These are phyloP conservation scores for Penicillium sp. DNA, from an alignment of 2,329 filamentous ascomycete genomes.

Conservation along the genomic window DNA sequence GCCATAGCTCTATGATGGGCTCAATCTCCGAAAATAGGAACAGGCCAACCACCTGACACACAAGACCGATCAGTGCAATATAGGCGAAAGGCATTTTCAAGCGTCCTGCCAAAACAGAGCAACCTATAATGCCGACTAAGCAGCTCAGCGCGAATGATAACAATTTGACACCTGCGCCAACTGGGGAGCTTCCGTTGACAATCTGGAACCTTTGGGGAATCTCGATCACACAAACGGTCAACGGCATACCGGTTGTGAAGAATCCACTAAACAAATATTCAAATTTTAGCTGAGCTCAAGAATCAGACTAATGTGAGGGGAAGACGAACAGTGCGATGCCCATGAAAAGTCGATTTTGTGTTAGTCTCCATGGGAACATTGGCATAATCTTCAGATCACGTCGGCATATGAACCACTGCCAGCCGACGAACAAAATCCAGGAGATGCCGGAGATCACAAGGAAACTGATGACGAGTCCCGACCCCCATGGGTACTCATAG, in stretches of 20 bases:
- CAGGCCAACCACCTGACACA: conserved; percentile 15
- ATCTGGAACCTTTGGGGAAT: conserved; percentile 27
- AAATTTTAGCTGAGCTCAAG: background rate
- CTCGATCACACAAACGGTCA: conserved; percentile 20
- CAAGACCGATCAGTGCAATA: conserved; percentile 13
- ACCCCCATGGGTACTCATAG: conserved; percentile 55
- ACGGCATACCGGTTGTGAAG: conserved; percentile 19
- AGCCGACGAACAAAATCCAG: conserved; percentile 14
- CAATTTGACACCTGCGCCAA: conserved; percentile 22
- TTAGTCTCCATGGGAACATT: conserved; percentile 19
- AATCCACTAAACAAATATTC: conserved; percentile 8
- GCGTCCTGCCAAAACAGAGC: conserved; percentile 13
- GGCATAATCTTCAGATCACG: conserved; percentile 5
- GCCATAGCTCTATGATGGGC: conserved; percentile 19
- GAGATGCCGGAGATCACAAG: conserved; percentile 50
- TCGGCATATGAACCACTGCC: conserved; percentile 15
- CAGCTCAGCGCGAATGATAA: conserved; percentile 20
- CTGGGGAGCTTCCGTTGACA: conserved; percentile 20
- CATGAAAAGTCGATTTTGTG: conserved; percentile 15
- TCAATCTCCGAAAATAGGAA: conserved; percentile 18
- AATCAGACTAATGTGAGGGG: background rate
- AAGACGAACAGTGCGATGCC: conserved; percentile 15
- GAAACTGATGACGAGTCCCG: conserved; percentile 53
- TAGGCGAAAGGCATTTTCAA: conserved; percentile 15
- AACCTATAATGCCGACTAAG: conserved; percentile 17